Conservation (phyloP, 257 asterid species). For the Solanum boliviense region DNA sequence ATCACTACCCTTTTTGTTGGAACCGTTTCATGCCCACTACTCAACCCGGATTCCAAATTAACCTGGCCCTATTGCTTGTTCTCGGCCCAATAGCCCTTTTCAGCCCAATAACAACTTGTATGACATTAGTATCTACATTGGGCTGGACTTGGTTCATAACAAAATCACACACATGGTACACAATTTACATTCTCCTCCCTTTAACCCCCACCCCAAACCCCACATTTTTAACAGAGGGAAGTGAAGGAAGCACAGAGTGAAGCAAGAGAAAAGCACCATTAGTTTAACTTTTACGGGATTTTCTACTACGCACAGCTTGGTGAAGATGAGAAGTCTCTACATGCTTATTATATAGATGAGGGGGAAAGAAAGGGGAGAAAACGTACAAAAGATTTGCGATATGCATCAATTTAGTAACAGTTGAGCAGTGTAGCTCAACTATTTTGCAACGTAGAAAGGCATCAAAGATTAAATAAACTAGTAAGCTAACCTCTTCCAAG, state of each 20-base stretch:
- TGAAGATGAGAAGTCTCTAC: neutral
- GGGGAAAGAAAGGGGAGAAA: neutral
- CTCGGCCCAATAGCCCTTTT: too few species aligned
- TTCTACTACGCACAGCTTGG: neutral
- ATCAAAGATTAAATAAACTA: neutral
- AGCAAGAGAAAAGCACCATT: neutral
- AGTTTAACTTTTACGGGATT: neutral
- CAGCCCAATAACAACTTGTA: too few species aligned
- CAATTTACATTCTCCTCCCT: neutral
- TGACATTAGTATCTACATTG: too few species aligned
- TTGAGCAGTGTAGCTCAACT: neutral
- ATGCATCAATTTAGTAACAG: neutral
- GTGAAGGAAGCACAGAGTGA: neutral
- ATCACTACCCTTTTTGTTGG: too few species aligned
- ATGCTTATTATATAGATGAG: neutral
- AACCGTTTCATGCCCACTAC: too few species aligned
- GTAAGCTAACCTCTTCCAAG: conserved; percentile 53
- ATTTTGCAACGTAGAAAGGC: neutral
- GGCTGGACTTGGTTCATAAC: too few species aligned
- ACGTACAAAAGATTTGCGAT: neutral
- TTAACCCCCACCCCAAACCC: neutral
- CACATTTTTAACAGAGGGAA: neutral
- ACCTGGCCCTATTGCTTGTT: too few species aligned
- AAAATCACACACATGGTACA: neutral
- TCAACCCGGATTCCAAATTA: too few species aligned